These are phyloP conservation scores for Antrodiella citrinella DNA, from an alignment of 768 basidiomycete species.

Conservation along the genomic window DNA sequence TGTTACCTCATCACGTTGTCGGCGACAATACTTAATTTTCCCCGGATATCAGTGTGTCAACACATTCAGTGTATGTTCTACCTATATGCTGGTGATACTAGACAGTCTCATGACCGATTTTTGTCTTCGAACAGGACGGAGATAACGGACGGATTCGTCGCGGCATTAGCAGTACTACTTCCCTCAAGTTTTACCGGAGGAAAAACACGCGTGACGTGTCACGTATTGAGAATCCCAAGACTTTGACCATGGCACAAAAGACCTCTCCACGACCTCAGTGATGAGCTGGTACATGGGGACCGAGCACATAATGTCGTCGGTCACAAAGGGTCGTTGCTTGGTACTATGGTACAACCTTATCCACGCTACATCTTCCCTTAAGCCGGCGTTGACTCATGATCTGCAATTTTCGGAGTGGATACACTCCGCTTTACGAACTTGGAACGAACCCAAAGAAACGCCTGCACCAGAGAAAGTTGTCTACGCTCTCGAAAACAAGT, in stretches of 20 bases:
- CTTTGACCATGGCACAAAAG: not conserved
- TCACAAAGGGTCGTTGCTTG: not conserved
- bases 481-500: not conserved
- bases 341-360: not conserved
- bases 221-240: constrained; percentile 16
- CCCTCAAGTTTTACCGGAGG: constrained; percentile 42
- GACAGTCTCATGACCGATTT: not conserved
- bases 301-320: not conserved
- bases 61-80: not conserved
- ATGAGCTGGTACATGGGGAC: not conserved
- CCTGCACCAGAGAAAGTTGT: not conserved
- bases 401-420: not conserved
- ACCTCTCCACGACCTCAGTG: not conserved
- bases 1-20: constrained; percentile 31
- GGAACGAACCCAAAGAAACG: not conserved
- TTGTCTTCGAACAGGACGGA: constrained; percentile 39
- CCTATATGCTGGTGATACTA: not conserved
- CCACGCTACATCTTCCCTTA: not conserved
- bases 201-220: constrained; percentile 34
- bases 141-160: constrained; percentile 42
- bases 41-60: not conserved
- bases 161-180: constrained; percentile 39
- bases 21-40: constrained; percentile 19
- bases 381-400: not conserved
- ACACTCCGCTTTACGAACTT: not conserved